Percentiles rank a stretch among this genome's conserved stretches.
phyloP scores from a whole-genome alignment of 2,329 filamentous ascomycete genomes.

The Cladosporium sp. region DNA sequence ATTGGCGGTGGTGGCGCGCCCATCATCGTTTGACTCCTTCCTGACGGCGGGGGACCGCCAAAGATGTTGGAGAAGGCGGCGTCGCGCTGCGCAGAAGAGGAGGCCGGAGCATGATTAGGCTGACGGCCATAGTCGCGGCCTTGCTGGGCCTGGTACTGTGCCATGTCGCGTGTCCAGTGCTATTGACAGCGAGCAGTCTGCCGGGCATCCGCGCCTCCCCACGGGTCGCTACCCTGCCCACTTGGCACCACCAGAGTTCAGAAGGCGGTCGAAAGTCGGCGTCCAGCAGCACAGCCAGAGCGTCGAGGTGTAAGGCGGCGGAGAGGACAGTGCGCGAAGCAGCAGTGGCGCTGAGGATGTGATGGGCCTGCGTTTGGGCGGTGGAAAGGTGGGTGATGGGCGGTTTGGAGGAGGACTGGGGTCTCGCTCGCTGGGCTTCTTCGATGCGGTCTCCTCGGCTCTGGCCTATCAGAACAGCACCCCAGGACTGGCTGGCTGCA shows the following conservation, averaged over 20 bases:
- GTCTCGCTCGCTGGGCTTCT: too few relatives aligned
- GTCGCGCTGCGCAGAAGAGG: slow-evolving; percentile 68
- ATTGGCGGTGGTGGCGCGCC: slow-evolving; percentile 62
- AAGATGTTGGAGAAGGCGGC: slow-evolving; percentile 96
- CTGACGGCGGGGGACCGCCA: slow-evolving; percentile 76
- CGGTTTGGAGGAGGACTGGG: background rate
- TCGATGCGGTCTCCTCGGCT: too few relatives aligned
- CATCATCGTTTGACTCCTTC: slow-evolving; percentile 93
- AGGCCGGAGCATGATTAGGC: slow-evolving; percentile 48
- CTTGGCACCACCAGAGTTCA: slow-evolving; percentile 1
- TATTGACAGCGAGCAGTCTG: slow-evolving; percentile 16
- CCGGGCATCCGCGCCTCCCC: slow-evolving; percentile 19
- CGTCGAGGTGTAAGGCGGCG: background rate
- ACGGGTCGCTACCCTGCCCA: slow-evolving; percentile 11
- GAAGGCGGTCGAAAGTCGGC: background rate
- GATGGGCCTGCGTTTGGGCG: background rate
- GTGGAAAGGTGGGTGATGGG: background rate
- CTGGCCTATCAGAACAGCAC: too few relatives aligned
- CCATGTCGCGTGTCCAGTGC: slow-evolving; percentile 42
- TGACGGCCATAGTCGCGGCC: slow-evolving; percentile 51
- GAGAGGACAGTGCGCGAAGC: background rate
- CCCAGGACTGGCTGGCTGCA: too few relatives aligned
- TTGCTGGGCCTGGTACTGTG: slow-evolving; percentile 60
- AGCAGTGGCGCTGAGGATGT: background rate
- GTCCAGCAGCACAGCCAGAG: background rate